These are phyloP conservation scores for Ilyonectria mors-panacis DNA, from an alignment of 2,329 filamentous ascomycete species.

Conservation along the genomic window DNA sequence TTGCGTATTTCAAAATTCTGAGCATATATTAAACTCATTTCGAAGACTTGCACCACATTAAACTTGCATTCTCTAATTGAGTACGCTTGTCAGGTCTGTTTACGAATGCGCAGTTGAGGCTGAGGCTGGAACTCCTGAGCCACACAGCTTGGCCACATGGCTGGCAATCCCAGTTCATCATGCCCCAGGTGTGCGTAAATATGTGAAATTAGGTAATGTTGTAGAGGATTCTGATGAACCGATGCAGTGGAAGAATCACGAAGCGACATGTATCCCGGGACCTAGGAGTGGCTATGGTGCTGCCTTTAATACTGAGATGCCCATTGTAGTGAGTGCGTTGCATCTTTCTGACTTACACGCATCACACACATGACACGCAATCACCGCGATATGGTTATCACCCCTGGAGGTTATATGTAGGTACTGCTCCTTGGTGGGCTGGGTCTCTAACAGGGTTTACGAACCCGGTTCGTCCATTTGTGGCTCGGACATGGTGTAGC, in stretches of 20 bases:
- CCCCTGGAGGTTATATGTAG: background rate
- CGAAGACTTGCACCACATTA: background rate
- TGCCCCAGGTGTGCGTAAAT: background rate
- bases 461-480: background rate
- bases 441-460: background rate
- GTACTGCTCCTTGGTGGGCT: background rate
- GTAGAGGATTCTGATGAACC: too few species aligned
- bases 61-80: background rate
- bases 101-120: background rate
- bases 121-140: background rate
- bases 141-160: background rate
- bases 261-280: background rate
- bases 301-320: background rate
- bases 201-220: background rate
- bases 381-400: background rate
- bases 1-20: too few species aligned
- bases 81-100: too few species aligned
- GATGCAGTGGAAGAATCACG: background rate
- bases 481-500: background rate
- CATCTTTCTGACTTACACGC: background rate
- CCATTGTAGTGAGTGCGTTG: background rate
- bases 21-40: background rate
- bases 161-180: too few species aligned
- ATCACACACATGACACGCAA: background rate
- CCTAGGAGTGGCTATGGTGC: background rate